These are phyloP conservation scores for Ramaria sp. DNA, from an alignment of 768 basidiomycete species.

Conservation along the genomic window DNA sequence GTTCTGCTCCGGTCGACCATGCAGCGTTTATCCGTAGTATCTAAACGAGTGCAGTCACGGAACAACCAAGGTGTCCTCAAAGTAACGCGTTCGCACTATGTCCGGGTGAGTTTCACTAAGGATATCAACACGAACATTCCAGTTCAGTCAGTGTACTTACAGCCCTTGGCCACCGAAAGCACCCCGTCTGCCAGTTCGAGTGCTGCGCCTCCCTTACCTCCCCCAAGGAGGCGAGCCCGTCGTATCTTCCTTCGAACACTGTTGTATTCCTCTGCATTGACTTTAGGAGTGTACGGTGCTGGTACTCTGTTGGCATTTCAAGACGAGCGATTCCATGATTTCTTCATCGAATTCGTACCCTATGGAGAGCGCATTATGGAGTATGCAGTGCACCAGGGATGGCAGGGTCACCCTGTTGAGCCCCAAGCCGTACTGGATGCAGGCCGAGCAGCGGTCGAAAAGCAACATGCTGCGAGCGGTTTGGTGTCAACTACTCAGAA, in stretches of 20 bases:
- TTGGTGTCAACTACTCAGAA: slow-evolving; percentile 30
- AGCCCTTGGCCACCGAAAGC: slow-evolving; percentile 59
- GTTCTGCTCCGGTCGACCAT: background rate
- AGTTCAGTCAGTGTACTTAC: slow-evolving; percentile 1
- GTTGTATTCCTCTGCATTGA: slow-evolving; percentile 54
- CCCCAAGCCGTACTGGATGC: slow-evolving; percentile 12
- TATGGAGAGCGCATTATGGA: slow-evolving; percentile 69
- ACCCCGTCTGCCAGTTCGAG: slow-evolving; percentile 12
- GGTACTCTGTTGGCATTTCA: slow-evolving; percentile 73
- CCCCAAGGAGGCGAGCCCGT: slow-evolving; percentile 36
- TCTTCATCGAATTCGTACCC: slow-evolving; percentile 76
- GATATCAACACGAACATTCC: slow-evolving; percentile 6
- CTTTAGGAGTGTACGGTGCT: slow-evolving; percentile 71
- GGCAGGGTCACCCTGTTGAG: slow-evolving; percentile 64
- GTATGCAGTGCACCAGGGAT: slow-evolving; percentile 67
- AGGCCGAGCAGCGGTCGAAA: slow-evolving; percentile 4
- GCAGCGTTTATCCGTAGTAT: slow-evolving; percentile 20
- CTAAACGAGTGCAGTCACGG: slow-evolving; percentile 37
- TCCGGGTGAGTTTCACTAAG: slow-evolving; percentile 31
- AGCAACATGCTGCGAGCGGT: slow-evolving; percentile 11
- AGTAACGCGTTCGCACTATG: slow-evolving; percentile 31
- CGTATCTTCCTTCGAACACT: slow-evolving; percentile 48
- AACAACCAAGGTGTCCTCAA: slow-evolving; percentile 36
- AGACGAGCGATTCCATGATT: slow-evolving; percentile 70
- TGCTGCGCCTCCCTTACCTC: slow-evolving; percentile 16